A percentile compares a stretch with the other conserved stretches of the same genome.
Evolutionary conservation across 768 basidiomycete species (phyloP).

Genomic region (Psilocybe sp.): DNA sequence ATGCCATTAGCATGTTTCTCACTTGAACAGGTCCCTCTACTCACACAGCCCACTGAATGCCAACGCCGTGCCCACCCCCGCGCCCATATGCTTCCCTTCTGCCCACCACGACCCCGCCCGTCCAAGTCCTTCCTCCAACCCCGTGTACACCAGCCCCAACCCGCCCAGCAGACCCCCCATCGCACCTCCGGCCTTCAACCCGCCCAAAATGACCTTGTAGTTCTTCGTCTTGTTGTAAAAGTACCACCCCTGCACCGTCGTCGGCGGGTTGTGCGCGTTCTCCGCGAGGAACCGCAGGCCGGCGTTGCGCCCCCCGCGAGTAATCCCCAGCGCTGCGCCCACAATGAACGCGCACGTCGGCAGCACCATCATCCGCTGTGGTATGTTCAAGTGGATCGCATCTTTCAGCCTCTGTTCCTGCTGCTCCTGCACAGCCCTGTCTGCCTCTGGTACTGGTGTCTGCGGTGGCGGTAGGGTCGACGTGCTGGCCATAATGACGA

Average conservation of each 20-base stretch:
- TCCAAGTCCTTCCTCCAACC: constrained; percentile 39
- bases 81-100: constrained; percentile 49
- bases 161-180: constrained; percentile 50
- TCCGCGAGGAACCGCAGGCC: constrained; percentile 85
- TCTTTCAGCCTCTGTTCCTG: constrained; percentile 8
- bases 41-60: constrained; percentile 55
- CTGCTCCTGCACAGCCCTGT: constrained; percentile 11
- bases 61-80: constrained; percentile 61
- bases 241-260: constrained; percentile 89
- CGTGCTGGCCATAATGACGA: too few species aligned
- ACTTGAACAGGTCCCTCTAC: constrained; percentile 16
- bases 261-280: constrained; percentile 85
- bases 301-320: constrained; percentile 70
- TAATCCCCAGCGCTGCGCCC: constrained; percentile 68
- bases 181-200: constrained; percentile 59
- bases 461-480: too few species aligned
- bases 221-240: constrained; percentile 97
- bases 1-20: neutral
- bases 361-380: constrained; percentile 59
- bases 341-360: constrained; percentile 57
- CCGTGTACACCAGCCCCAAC: constrained; percentile 40
- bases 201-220: constrained; percentile 77
- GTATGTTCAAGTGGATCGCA: constrained; percentile 38
- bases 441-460: neutral
- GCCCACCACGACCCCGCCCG: constrained; percentile 30